Evolutionary conservation across 139 green algal species (phyloP).

Genomic region (Chlamydomonas schloesseri): DNA sequence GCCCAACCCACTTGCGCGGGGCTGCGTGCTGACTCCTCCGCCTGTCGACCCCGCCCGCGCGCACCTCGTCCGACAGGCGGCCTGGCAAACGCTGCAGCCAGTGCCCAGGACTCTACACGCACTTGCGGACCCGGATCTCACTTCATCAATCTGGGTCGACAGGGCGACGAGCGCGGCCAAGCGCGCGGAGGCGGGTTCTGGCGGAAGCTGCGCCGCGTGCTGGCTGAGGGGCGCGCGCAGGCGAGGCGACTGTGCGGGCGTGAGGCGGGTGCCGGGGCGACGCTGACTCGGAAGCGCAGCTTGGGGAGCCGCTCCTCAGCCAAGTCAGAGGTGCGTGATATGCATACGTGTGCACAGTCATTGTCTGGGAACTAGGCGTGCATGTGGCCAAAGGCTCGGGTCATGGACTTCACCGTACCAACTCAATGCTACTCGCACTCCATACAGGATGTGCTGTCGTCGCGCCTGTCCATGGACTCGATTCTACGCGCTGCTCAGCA

Average conservation of each 20-base stretch:
- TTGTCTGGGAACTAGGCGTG: no score
- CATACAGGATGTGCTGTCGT: slow-evolving; percentile 26
- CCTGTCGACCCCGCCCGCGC: no score
- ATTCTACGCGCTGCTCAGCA: slow-evolving; percentile 6
- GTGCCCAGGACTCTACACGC: not conserved
- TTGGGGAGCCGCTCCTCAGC: slow-evolving; percentile 14
- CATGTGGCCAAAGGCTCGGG: no score
- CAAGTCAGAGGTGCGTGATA: slow-evolving; percentile 19
- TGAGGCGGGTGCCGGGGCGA: not conserved
- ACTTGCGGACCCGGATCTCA: not conserved
- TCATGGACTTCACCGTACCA: no score
- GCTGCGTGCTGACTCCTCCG: no score
- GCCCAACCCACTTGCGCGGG: no score
- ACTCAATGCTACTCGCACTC: no score
- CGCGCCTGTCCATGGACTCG: slow-evolving; percentile 30
- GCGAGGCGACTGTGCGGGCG: slow-evolving; percentile 3
- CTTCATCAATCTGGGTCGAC: slow-evolving; percentile 1
- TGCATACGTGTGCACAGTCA: no score
- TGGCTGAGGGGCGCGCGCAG: not conserved
- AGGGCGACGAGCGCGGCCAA: not conserved
- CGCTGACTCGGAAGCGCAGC: slow-evolving; percentile 12
- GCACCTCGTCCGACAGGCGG: no score
- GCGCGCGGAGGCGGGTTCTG: not conserved
- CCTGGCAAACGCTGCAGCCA: not conserved
- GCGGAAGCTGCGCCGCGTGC: not conserved